Base-by-base conservation (phyloP, 2,329 filamentous ascomycete genomes). In the Huntiella abstrusa region DNA sequence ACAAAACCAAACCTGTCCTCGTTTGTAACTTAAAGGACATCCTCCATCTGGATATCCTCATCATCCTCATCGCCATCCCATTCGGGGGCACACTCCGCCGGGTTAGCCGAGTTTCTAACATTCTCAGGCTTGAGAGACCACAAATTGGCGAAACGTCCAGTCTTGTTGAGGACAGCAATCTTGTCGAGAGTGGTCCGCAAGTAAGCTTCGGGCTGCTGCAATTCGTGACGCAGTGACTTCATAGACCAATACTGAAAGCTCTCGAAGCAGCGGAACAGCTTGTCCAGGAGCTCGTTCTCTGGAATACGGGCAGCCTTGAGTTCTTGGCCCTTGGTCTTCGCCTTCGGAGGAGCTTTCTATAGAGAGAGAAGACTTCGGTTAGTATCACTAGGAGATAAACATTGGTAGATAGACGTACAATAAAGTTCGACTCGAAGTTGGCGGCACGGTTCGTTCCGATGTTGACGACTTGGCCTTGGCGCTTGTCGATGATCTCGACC, bases 211-310 rank as follows among this genome's bases (percentile, higher is more conserved):
- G 91, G 91, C 63, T 98, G 91, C 50, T 79, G 74, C 35, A 92
- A 73, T 51, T 72, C 67, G 43, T 76, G 70, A 52, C 85, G 84
- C 54, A 98, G 73, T 4, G 81, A 75, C 57, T 84, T 87, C 69
- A 96, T 83, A n/a, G 82, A 78, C 87, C 88, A 98, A 62, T 91
- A 96, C 55, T 80, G 77, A 68, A 82, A 93, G 56, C 81, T 68
- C 48, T 79, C 75, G 75, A 95, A 98, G 58, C 79, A 81, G 42
- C 72, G 65, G 66, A 88, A 86, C 51, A 98, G 77, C 52, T 75
- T 72, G 63, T 95, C 87, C 63, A 93, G 65, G 52, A 98, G 76
- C 56, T 91, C 81, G 67, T 85, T 80, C 61, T 87, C 78, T 39
- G 85, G 79, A 63, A 96, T 87, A 63, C 91, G 87, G 33, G 84